Percentiles rank a stretch among this genome's conserved stretches.
Conservation (phyloP, 257 asterid species). For the Scutellaria baicalensis region DNA sequence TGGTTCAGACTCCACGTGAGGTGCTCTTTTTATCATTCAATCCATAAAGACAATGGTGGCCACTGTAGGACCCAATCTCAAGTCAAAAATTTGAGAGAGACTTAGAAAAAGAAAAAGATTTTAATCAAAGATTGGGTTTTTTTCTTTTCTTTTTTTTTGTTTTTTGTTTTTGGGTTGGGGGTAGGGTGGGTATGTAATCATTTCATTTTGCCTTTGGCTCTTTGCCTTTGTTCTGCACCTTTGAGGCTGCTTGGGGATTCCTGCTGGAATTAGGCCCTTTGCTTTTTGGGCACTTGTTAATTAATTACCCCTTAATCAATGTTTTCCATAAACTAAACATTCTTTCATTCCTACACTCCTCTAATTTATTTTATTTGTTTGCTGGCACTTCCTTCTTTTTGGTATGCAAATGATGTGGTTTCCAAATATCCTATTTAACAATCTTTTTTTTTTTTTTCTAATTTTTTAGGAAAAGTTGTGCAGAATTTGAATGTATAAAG, state of each 20-base stretch:
- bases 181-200: constrained; percentile 28
- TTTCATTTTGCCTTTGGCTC: constrained; percentile 49
- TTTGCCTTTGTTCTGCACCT: constrained; percentile 33
- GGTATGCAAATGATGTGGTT: not conserved
- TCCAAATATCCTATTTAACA: not conserved
- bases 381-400: constrained; percentile 13
- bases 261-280: constrained; percentile 23
- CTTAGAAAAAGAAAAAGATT: constrained; percentile 16
- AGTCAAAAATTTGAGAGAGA: constrained; percentile 38
- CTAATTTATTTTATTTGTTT: not conserved
- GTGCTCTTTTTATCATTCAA: constrained; percentile 96
- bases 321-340: constrained; percentile 1
- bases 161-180: too few species aligned
- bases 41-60: constrained; percentile 91
- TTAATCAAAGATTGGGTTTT: constrained; percentile 7
- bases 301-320: constrained; percentile 17
- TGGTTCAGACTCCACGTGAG: constrained; percentile 99
- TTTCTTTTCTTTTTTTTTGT: too few species aligned
- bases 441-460: not conserved
- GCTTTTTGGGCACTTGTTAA: constrained; percentile 33
- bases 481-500: not conserved
- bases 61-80: constrained; percentile 57
- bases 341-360: not conserved
- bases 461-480: not conserved
- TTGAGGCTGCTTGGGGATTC: constrained; percentile 44